Conservation (phyloP, 805 yeast genomes). For the Wickerhamiella spandovensis region DNA sequence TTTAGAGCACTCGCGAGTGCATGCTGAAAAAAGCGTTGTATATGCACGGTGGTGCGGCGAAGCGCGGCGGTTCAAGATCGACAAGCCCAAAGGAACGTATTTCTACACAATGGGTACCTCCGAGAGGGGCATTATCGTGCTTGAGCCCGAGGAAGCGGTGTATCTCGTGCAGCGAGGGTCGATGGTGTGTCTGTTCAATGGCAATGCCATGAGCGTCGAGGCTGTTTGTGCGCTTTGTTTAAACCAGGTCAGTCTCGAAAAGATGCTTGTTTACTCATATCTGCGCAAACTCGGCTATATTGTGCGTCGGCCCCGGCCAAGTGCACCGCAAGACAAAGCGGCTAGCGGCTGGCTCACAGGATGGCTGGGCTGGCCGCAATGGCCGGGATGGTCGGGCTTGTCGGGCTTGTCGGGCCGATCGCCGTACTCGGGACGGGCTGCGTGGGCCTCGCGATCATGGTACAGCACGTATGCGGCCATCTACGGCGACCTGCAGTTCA, state of each 20-base stretch:
- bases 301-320: conserved; percentile 26
- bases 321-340: not conserved
- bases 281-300: conserved; percentile 70
- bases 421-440: not conserved
- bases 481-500: conserved; percentile 8
- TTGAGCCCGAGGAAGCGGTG: conserved; percentile 54
- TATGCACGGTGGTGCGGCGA: conserved; percentile 36
- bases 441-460: conserved; percentile 15
- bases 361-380: not conserved
- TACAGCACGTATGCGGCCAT: conserved; percentile 11
- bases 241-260: conserved; percentile 8
- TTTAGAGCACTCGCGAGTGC: conserved; percentile 27
- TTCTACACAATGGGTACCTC: conserved; percentile 59
- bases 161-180: conserved; percentile 77
- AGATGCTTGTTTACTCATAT: conserved; percentile 48
- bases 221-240: conserved; percentile 44
- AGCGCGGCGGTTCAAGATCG: conserved; percentile 27
- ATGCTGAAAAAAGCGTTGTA: conserved; percentile 34
- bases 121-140: conserved; percentile 37
- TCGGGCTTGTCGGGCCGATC: too few species aligned
- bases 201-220: conserved; percentile 42
- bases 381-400: not conserved
- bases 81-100: conserved; percentile 56
- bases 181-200: conserved; percentile 29
- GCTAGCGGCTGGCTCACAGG: not conserved